Evolutionary conservation across 345 rosid species (phyloP).

Genomic region (Dimocarpus longan): DNA sequence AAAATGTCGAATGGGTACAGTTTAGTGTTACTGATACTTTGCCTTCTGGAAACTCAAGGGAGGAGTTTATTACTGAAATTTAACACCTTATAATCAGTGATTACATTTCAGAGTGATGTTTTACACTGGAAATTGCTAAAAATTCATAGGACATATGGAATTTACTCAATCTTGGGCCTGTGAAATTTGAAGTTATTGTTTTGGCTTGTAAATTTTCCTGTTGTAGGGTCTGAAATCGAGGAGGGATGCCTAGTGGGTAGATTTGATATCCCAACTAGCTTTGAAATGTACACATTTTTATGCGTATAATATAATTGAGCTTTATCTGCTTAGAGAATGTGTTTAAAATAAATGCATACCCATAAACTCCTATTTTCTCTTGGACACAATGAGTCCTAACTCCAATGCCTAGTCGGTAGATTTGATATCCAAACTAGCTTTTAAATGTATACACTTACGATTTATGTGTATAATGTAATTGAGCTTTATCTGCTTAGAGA

Average conservation of each 20-base stretch:
- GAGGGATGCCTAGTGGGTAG: background rate
- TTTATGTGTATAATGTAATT: too few relatives aligned
- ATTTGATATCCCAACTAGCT: background rate
- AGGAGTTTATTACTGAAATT: background rate
- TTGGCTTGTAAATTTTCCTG: background rate
- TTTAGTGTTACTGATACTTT: background rate
- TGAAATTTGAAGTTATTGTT: background rate
- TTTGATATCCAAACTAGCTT: too few relatives aligned
- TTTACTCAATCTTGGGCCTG: slow-evolving; percentile 11
- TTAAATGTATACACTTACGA: too few relatives aligned
- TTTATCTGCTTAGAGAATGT: too few relatives aligned
- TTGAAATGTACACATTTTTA: too few relatives aligned
- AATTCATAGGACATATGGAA: background rate
- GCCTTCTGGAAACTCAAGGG: background rate
- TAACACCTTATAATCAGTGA: background rate
- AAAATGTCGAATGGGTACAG: background rate
- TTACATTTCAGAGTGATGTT: background rate
- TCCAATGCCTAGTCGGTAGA: too few relatives aligned
- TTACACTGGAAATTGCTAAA: background rate
- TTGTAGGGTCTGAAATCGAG: background rate
- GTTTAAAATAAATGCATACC: too few relatives aligned
- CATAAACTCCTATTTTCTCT: too few relatives aligned
- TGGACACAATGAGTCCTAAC: too few relatives aligned
- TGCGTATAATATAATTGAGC: too few relatives aligned
- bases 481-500: too few relatives aligned